phyloP scores from a whole-genome alignment of 2,329 filamentous ascomycete species.

The Chalara sp. region DNA sequence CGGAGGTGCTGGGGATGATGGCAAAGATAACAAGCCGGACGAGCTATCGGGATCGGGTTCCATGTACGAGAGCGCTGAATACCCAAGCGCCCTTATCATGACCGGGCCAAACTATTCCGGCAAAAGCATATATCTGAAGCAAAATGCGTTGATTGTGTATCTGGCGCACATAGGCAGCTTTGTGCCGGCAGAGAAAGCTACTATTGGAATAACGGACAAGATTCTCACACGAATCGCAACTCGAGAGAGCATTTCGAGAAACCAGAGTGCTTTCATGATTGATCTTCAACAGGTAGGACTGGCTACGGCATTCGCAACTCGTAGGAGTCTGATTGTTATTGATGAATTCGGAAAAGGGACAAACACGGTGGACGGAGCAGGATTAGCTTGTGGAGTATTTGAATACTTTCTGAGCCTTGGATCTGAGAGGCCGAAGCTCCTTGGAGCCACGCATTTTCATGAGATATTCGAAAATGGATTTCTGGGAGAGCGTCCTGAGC shows the following conservation, averaged over 20 bases:
- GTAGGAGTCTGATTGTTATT: conserved; percentile 74
- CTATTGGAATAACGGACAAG: conserved; percentile 83
- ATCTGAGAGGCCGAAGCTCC: conserved; percentile 43
- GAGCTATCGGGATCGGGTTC: background rate
- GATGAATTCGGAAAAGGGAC: conserved; percentile 82
- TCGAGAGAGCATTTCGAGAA: conserved; percentile 51
- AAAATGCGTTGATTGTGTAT: conserved; percentile 84
- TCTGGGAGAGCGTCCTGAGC: conserved; percentile 39
- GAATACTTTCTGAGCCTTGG: conserved; percentile 46
- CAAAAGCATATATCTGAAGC: conserved; percentile 93
- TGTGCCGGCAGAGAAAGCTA: conserved; percentile 72
- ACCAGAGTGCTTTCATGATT: conserved; percentile 61
- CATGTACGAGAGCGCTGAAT: conserved; percentile 17
- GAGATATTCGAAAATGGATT: conserved; percentile 66
- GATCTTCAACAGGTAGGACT: conserved; percentile 84
- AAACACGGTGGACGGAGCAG: conserved; percentile 49
- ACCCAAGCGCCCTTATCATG: conserved; percentile 67
- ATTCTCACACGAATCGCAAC: conserved; percentile 84
- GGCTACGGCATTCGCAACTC: conserved; percentile 66
- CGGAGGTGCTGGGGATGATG: conserved; percentile 45
- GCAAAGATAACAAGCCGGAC: conserved; percentile 3
- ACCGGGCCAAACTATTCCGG: conserved; percentile 96
- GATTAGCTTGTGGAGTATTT: conserved; percentile 50
- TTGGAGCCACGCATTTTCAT: conserved; percentile 58
- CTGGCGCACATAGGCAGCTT: conserved; percentile 90